Conservation (phyloP, 352 stramenopile genomes). For the Globisporangium okanoganense region DNA sequence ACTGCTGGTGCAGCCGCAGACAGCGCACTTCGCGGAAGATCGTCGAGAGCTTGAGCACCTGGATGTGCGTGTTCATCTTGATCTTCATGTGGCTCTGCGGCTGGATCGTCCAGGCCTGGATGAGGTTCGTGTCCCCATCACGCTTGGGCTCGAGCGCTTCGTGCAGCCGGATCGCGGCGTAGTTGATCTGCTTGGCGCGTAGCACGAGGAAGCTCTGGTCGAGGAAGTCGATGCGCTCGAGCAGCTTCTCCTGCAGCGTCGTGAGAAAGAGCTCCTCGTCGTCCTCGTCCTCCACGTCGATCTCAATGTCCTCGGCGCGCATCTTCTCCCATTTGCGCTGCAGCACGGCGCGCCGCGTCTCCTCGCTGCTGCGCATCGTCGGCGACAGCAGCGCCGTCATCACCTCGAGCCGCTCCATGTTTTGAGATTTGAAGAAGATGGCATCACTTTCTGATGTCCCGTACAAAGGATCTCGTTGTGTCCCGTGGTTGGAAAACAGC, state of each 20-base stretch:
- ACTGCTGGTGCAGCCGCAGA: constrained; percentile 60
- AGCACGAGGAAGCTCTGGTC: constrained; percentile 59
- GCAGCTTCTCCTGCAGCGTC: constrained; percentile 62
- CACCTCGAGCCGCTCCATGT: constrained; percentile 62
- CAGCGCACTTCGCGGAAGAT: constrained; percentile 69
- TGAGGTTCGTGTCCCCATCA: constrained; percentile 51
- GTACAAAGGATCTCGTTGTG: too few relatives aligned
- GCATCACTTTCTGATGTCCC: too few relatives aligned
- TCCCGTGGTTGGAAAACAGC: too few relatives aligned
- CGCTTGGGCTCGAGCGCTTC: constrained; percentile 70
- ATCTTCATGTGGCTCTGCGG: constrained; percentile 49
- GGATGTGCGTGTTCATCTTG: constrained; percentile 75
- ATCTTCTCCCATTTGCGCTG: constrained; percentile 8
- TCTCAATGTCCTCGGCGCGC: constrained; percentile 29
- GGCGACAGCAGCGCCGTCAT: constrained; percentile 39
- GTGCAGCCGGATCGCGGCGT: constrained; percentile 61
- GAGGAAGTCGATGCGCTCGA: constrained; percentile 49
- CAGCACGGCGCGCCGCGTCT: constrained; percentile 1
- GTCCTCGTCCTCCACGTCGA: constrained; percentile 40
- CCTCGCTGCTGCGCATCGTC: constrained; percentile 19
- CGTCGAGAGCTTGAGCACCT: constrained; percentile 86
- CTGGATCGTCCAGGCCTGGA: constrained; percentile 79
- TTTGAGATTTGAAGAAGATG: too few relatives aligned
- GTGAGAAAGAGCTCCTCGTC: constrained; percentile 65
- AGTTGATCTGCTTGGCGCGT: constrained; percentile 61